These are phyloP conservation scores for Oryza officinalis DNA, from an alignment of 176 grass and related monocot species.

Conservation along the genomic window DNA sequence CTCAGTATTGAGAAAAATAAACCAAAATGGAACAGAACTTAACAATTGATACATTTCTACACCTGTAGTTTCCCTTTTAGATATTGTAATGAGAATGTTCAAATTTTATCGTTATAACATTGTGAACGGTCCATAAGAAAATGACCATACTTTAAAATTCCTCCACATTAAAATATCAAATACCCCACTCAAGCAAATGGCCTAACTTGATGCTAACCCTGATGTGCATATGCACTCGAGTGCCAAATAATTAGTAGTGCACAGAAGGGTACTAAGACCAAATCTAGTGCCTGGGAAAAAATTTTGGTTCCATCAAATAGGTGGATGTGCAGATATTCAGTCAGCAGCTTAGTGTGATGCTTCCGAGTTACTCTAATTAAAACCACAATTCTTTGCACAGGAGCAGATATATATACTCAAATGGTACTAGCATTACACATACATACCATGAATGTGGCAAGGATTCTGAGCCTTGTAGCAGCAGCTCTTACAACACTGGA, in stretches of 20 bases:
- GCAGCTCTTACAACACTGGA: conserved; percentile 95
- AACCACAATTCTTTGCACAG: background rate
- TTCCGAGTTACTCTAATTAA: background rate
- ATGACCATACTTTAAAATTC: background rate
- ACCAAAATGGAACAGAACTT: background rate
- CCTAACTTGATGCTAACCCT: background rate
- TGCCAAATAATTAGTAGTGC: background rate
- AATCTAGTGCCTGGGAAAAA: background rate
- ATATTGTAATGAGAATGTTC: background rate
- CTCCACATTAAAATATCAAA: background rate
- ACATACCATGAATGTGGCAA: conserved; percentile 98
- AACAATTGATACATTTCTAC: background rate
- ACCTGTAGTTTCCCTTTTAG: background rate
- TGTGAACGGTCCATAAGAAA: background rate
- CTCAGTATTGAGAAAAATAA: background rate
- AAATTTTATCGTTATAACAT: background rate
- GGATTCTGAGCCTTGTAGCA: conserved; percentile 98
- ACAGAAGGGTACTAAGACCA: background rate
- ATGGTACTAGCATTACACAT: conserved; percentile 16
- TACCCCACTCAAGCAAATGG: background rate
- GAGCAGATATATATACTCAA: background rate
- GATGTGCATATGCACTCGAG: background rate
- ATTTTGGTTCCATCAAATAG: background rate
- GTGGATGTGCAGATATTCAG: background rate
- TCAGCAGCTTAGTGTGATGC: background rate